Base-by-base conservation (phyloP, 2,329 filamentous ascomycete species). In the Phaeophleospora eucalypticola region DNA sequence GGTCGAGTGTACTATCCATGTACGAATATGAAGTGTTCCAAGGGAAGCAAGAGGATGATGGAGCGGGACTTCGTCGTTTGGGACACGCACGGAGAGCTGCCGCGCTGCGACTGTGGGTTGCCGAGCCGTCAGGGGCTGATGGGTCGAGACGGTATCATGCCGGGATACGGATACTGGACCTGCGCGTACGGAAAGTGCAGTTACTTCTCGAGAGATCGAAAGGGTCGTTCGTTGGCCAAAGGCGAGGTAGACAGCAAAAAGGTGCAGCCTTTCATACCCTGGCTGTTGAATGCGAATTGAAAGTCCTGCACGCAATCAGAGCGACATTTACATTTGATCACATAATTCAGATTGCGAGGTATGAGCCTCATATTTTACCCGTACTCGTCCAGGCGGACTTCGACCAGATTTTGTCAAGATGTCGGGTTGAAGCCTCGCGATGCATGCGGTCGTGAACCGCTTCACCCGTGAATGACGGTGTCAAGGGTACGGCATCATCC, bases 231-330 rank as follows among this genome's bases (percentile, higher is more conserved):
- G 32, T 36, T 53, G 9, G 46, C 36, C 18, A 56, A 53, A 15
- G 53, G 53, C 3, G 53, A 56, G 27, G 51, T 56, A 10, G 36
- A 46, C 24, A 33, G n/a, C 21, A 42, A 45, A 4, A 45, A 53
- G 41, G 51, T 56, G n/a, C 45, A 56, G 41, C 21, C 27, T 10
- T 56, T 56, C 34, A 56, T 56, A 43, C 53, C 51, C 15, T 56
- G 53, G 53, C 15, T 52, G 45, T 21, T 51, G 41, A 37, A 17
- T 29, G 24, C 24, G 24, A 29, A 29, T 29, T 29, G 12, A 29
- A 12, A 7, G 7, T 29, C 24, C 24, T 29, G n/a, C n/a, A n/a
- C n/a, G n/a, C n/a, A n/a, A n/a, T n/a, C n/a, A n/a, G n/a, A n/a
- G n/a, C n/a, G n/a, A n/a, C n/a, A n/a, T n/a, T n/a, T n/a, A n/a